Base-by-base conservation (phyloP, 2,329 filamentous ascomycete species). In the Rutstroemia sp. region DNA sequence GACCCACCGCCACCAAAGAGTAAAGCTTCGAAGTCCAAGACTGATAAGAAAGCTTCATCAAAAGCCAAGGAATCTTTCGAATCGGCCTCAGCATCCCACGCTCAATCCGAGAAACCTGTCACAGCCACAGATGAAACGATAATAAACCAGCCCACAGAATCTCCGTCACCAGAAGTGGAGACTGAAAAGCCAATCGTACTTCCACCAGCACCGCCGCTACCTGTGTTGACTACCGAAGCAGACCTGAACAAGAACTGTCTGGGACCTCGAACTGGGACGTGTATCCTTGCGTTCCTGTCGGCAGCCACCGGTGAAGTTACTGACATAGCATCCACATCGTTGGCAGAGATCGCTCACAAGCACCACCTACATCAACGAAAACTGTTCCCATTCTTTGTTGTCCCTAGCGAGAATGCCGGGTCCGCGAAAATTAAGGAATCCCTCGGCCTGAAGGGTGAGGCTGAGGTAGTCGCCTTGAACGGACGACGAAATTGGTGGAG, bases 401-500 rank as follows among this genome's bases (percentile, higher is more conserved):
- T 97, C 0, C 81, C 89, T 12, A 75, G 75, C 44, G 75, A 78
- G 39, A 87, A 87, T 62, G 71, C 77, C n/a, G 78, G 78, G 7
- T 79, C 80, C 0, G 70, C 74, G 1, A 69, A 71, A 5, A 70
- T 92, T 4, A 76, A 83, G 56, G 73, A 77, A 42, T 75, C 78
- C n/a, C 80, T 96, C 17, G 79, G 76, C 0, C 76, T 96, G 21
- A 70, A 72, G 0, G 74, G 75, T 1, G 74, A 82, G 6, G 75
- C 90, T 16, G 84, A 92, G 67, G 73, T 97, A 46, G 76, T 97
- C 54, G 91, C 91, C 16, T 71, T 95, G 58, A 96, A 96, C 71
- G 87, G 82, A 34, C 90, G 92, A 66, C 84, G 91, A 54, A 80
- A 81, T 44, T 99, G 94, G 94, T 95, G 86, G 82, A 86, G 87